Evolutionary conservation across 2,329 filamentous ascomycete species (phyloP).

Genomic region (Blastomyces silverae): DNA sequence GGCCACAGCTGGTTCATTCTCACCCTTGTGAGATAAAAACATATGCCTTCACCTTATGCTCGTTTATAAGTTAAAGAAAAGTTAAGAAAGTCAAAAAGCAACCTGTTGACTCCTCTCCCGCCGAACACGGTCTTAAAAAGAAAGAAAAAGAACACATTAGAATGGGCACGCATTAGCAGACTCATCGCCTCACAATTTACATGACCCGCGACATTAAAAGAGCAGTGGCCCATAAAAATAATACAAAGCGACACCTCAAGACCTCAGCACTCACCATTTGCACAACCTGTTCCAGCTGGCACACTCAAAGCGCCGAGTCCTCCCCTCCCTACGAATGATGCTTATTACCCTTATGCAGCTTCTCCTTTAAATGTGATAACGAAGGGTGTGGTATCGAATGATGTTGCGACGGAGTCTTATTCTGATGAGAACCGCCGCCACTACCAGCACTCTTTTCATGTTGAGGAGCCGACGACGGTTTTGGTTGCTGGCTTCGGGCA

Average conservation of each 20-base stretch:
- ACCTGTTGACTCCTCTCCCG: too few species aligned
- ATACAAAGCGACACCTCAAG: not conserved
- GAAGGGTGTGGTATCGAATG: not conserved
- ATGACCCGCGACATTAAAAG: not conserved
- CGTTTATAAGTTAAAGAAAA: too few species aligned
- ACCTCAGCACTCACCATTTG: not conserved
- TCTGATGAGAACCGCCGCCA: not conserved
- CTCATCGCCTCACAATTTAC: not conserved
- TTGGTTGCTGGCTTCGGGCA: not conserved
- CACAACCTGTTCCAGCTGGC: not conserved
- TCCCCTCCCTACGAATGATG: constrained; percentile 10
- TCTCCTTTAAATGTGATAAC: constrained; percentile 29
- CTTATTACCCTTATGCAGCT: constrained; percentile 29
- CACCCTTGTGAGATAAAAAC: not conserved
- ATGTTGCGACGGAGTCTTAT: constrained; percentile 4
- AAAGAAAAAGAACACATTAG: too few species aligned
- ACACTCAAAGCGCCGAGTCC: not conserved
- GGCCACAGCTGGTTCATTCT: not conserved
- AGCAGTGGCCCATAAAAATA: not conserved
- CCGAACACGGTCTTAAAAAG: too few species aligned
- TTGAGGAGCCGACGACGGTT: not conserved
- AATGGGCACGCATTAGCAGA: not conserved
- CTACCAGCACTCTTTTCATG: not conserved
- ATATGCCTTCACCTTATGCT: not conserved
- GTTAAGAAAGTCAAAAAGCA: too few species aligned